Evolutionary conservation across 352 stramenopile species (phyloP).

Genomic region (Phytophthora colocasiae): DNA sequence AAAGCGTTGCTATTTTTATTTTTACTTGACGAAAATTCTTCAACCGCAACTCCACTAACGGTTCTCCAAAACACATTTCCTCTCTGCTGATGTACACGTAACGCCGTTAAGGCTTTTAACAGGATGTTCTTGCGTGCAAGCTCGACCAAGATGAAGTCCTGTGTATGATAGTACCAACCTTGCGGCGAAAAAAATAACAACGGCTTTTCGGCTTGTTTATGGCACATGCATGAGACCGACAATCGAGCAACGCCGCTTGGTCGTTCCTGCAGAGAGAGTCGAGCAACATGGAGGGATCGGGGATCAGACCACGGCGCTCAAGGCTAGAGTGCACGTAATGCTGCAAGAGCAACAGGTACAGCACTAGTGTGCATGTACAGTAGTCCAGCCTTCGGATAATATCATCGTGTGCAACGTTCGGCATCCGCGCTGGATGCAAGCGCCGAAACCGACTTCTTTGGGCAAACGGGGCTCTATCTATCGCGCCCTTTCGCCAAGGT

Average conservation of each 20-base stretch:
- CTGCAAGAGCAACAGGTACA: too few species aligned
- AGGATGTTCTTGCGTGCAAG: too few species aligned
- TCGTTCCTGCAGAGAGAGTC: slow-evolving; percentile 8
- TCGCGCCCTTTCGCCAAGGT: slow-evolving; percentile 6
- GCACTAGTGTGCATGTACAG: too few species aligned
- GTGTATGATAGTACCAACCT: neutral
- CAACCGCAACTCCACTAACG: too few species aligned
- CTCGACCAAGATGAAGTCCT: too few species aligned
- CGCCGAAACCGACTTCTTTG: slow-evolving; percentile 6
- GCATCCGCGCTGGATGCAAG: slow-evolving; percentile 10
- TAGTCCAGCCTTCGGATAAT: neutral
- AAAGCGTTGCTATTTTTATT: neutral
- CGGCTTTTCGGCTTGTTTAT: slow-evolving; percentile 16
- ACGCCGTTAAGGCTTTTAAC: too few species aligned
- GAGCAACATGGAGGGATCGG: neutral
- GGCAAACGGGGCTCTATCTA: slow-evolving; percentile 1
- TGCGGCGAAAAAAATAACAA: neutral
- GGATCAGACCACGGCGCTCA: neutral
- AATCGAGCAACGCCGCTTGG: slow-evolving; percentile 15
- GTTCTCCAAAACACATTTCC: too few species aligned
- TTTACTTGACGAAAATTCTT: neutral
- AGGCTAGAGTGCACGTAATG: neutral
- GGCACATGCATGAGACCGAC: slow-evolving; percentile 6
- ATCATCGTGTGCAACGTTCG: neutral
- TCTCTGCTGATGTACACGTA: too few species aligned